Evolutionary conservation across 2,329 filamentous ascomycete genomes (phyloP).

Genomic region (Scedosporium aurantiacum): DNA sequence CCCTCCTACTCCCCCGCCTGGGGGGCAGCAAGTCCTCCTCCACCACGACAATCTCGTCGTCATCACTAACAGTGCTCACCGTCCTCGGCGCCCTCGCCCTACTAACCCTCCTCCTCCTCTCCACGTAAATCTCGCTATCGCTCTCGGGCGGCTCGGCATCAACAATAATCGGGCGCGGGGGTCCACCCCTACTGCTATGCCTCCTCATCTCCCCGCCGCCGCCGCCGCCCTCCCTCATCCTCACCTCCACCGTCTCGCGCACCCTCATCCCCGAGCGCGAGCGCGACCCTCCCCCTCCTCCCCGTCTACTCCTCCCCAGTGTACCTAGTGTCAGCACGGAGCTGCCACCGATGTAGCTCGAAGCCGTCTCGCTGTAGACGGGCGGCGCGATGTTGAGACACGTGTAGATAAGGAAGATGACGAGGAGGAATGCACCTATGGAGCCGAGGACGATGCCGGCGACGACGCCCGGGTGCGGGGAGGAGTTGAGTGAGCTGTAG

Average conservation of each 20-base stretch:
- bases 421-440: constrained; percentile 38
- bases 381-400: constrained; percentile 32
- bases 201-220: constrained; percentile 9
- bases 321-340: constrained; percentile 13
- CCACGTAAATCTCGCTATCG: constrained; percentile 13
- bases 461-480: constrained; percentile 29
- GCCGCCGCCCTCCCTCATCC: constrained; percentile 12
- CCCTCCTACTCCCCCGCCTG: constrained; percentile 14
- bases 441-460: constrained; percentile 34
- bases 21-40: constrained; percentile 23
- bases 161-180: constrained; percentile 14
- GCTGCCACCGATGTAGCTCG: constrained; percentile 12
- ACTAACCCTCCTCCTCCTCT: not conserved
- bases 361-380: constrained; percentile 10
- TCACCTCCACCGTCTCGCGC: constrained; percentile 19
- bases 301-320: constrained; percentile 6
- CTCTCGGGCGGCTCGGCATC: constrained; percentile 14
- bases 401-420: constrained; percentile 40
- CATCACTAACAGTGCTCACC: constrained; percentile 16
- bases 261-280: constrained; percentile 8
- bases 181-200: constrained; percentile 1
- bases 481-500: constrained; percentile 25
- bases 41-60: constrained; percentile 28
- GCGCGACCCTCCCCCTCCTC: not conserved
- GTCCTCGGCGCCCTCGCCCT: not conserved